Percentiles rank a stretch among this genome's conserved stretches.
Evolutionary conservation across 768 basidiomycete species (phyloP).

Genomic region (Daedaleopsis nitida): DNA sequence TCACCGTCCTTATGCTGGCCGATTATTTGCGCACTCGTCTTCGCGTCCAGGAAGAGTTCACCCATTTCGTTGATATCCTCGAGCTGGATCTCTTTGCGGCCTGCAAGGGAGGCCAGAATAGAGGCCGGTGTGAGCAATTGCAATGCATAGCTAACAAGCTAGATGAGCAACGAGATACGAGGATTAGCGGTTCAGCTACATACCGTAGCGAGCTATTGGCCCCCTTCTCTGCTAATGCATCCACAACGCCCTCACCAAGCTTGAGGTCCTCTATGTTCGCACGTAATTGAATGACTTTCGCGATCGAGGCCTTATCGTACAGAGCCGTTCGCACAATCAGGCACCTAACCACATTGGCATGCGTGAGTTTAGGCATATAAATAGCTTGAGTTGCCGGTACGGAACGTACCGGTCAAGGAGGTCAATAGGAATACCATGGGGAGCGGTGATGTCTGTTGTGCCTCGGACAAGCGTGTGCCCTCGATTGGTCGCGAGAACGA

Average conservation of each 20-base stretch:
- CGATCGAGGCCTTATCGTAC: slow-evolving; percentile 83
- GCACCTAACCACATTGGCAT: slow-evolving; percentile 50
- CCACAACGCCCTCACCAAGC: slow-evolving; percentile 74
- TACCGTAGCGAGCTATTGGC: slow-evolving; percentile 81
- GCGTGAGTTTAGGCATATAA: neutral
- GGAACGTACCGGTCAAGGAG: slow-evolving; percentile 77
- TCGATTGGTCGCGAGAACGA: slow-evolving; percentile 95
- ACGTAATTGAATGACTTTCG: slow-evolving; percentile 82
- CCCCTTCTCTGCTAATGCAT: slow-evolving; percentile 79
- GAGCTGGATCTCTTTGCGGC: slow-evolving; percentile 76
- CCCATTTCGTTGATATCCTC: slow-evolving; percentile 95
- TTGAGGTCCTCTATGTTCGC: slow-evolving; percentile 86
- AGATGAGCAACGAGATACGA: neutral
- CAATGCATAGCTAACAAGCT: slow-evolving; percentile 69
- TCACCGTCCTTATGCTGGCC: slow-evolving; percentile 5
- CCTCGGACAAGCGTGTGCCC: slow-evolving; percentile 92
- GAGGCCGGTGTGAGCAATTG: slow-evolving; percentile 91
- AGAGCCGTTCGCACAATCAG: slow-evolving; percentile 93
- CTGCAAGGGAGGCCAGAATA: slow-evolving; percentile 77
- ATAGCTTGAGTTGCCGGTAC: neutral
- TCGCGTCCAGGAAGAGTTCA: slow-evolving; percentile 94
- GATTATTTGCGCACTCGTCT: slow-evolving; percentile 48
- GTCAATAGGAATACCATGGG: slow-evolving; percentile 94
- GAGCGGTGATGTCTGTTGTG: slow-evolving; percentile 86
- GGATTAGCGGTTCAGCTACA: slow-evolving; percentile 17